Conservation (phyloP, 176 grass and related monocot genomes). For the Carex pumila region DNA sequence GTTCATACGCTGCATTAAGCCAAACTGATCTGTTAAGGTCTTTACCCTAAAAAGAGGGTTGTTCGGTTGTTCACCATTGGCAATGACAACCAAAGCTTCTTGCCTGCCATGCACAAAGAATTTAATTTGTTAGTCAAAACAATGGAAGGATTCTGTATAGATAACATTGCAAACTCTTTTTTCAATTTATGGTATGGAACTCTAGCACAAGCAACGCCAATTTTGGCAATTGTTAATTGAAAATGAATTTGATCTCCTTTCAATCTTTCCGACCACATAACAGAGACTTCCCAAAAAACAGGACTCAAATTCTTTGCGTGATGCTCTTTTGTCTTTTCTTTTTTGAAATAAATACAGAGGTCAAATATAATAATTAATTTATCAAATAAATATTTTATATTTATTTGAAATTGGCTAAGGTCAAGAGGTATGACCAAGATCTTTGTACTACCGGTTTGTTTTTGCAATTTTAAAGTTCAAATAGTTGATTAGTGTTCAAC, state of each 20-base stretch:
- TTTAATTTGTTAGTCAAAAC: background rate
- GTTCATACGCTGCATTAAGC: too few species aligned
- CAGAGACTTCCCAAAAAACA: background rate
- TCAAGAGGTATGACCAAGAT: too few species aligned
- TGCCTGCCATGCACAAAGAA: background rate
- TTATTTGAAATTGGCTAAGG: too few species aligned
- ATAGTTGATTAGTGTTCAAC: too few species aligned
- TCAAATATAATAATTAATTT: too few species aligned
- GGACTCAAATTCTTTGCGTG: background rate
- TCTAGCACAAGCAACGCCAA: conserved; percentile 23
- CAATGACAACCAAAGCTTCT: background rate
- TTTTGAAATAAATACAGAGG: too few species aligned
- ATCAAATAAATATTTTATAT: too few species aligned
- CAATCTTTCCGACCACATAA: conserved; percentile 39
- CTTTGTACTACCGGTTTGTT: too few species aligned
- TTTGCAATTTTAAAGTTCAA: too few species aligned
- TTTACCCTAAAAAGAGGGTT: background rate
- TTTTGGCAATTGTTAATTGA: background rate
- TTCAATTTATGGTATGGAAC: background rate
- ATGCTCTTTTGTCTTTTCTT: too few species aligned
- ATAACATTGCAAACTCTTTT: background rate
- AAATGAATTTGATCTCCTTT: conserved; percentile 29
- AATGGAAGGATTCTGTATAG: background rate
- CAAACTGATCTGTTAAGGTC: too few species aligned
- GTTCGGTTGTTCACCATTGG: background rate